These are phyloP conservation scores for Pythium phragmiticola DNA, from an alignment of 352 stramenopile genomes.

Conservation along the genomic window DNA sequence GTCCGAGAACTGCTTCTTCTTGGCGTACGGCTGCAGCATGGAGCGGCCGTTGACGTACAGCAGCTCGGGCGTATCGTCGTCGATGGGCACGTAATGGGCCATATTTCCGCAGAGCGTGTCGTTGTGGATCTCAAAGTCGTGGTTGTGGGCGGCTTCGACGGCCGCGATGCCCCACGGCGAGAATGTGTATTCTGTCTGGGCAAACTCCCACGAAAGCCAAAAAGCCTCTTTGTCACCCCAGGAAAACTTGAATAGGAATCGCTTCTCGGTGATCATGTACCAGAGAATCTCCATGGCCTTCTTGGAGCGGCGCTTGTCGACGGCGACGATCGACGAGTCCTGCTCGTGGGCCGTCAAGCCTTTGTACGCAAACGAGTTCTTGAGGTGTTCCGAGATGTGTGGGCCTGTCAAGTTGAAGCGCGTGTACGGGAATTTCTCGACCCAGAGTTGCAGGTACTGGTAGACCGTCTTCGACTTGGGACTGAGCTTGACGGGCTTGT, in stretches of 20 bases:
- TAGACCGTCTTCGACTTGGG: constrained; percentile 28
- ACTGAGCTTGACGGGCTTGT: constrained; percentile 33
- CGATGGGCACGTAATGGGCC: constrained; percentile 46
- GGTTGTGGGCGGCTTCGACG: constrained; percentile 40
- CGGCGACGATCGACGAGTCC: constrained; percentile 54
- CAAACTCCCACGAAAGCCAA: constrained; percentile 68
- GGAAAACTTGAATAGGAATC: constrained; percentile 54
- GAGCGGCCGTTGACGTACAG: constrained; percentile 60
- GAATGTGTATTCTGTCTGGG: constrained; percentile 53
- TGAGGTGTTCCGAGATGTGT: constrained; percentile 38
- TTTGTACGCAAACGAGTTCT: constrained; percentile 42
- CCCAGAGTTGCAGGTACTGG: constrained; percentile 43
- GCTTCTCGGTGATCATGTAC: constrained; percentile 49
- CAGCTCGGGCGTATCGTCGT: constrained; percentile 30
- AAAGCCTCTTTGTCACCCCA: constrained; percentile 54
- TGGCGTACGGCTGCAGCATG: constrained; percentile 41
- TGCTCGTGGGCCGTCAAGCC: constrained; percentile 54
- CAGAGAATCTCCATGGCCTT: constrained; percentile 32
- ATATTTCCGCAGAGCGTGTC: constrained; percentile 66
- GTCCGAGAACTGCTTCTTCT: constrained; percentile 44
- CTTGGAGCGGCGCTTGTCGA: constrained; percentile 49
- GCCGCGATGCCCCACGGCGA: constrained; percentile 60
- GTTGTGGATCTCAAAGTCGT: constrained; percentile 49
- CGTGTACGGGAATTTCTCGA: constrained; percentile 58
- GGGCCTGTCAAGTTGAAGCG: constrained; percentile 33